phyloP scores from a whole-genome alignment of 352 stramenopile genomes.

The Elongisporangium anandrum region DNA sequence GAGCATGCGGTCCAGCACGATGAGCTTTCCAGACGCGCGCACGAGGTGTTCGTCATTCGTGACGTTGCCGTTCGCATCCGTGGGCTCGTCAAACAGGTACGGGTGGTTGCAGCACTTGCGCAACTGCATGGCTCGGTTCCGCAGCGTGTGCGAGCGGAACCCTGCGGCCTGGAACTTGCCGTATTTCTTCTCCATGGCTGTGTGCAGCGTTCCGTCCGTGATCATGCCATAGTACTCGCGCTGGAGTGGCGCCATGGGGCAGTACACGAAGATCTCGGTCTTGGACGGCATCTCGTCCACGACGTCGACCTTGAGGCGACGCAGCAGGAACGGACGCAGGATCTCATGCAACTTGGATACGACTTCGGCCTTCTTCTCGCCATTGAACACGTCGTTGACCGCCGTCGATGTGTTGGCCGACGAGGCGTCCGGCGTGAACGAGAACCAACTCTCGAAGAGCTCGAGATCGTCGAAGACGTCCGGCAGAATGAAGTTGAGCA shows the following conservation, averaged over 20 bases:
- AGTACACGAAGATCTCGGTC: slow-evolving; percentile 98
- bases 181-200: slow-evolving; percentile 83
- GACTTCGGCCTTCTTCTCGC: slow-evolving; percentile 91
- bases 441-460: slow-evolving; percentile 98
- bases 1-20: slow-evolving; percentile 98
- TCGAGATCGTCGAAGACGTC: slow-evolving; percentile 97
- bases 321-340: slow-evolving; percentile 94
- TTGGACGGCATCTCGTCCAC: slow-evolving; percentile 93
- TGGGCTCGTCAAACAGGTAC: slow-evolving; percentile 86
- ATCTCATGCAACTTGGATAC: slow-evolving; percentile 97
- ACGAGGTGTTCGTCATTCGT: slow-evolving; percentile 89
- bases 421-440: slow-evolving; percentile 91
- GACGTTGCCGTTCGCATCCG: slow-evolving; percentile 42
- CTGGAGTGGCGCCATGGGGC: slow-evolving; percentile 92
- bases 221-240: slow-evolving; percentile 95
- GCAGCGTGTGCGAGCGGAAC: slow-evolving; percentile 53
- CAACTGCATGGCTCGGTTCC: slow-evolving; percentile 76
- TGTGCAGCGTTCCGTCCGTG: slow-evolving; percentile 80
- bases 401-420: slow-evolving; percentile 67
- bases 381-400: slow-evolving; percentile 84
- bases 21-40: slow-evolving; percentile 94
- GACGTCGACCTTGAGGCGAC: slow-evolving; percentile 95
- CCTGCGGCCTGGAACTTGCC: slow-evolving; percentile 45
- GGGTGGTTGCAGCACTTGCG: slow-evolving; percentile 88
- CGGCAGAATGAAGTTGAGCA: slow-evolving; percentile 98